Conservation (phyloP, 768 basidiomycete species). For the Trametes elegans region DNA sequence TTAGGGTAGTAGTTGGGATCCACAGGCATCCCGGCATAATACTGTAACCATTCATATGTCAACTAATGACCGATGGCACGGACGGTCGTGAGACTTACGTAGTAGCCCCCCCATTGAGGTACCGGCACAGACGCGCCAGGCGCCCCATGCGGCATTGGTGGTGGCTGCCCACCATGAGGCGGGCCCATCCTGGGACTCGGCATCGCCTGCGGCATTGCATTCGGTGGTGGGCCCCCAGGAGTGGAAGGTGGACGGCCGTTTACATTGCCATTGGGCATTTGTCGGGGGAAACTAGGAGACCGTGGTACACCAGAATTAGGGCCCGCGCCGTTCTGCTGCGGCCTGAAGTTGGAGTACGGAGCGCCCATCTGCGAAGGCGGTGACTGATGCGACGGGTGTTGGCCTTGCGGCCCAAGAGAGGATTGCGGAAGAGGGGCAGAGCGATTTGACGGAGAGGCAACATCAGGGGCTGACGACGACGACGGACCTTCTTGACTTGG, state of each 20-base stretch:
- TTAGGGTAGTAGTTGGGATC: constrained; percentile 42
- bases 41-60: constrained; percentile 30
- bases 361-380: constrained; percentile 43
- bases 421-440: constrained; percentile 52
- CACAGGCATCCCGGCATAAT: constrained; percentile 43
- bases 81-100: constrained; percentile 42
- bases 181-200: constrained; percentile 68
- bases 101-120: constrained; percentile 48
- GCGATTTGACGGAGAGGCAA: constrained; percentile 58
- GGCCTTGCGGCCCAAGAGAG: constrained; percentile 31
- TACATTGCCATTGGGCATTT: constrained; percentile 58
- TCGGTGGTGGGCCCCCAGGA: constrained; percentile 14
- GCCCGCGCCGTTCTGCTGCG: constrained; percentile 35
- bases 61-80: constrained; percentile 6
- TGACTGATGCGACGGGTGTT: constrained; percentile 26
- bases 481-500: constrained; percentile 28
- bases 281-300: constrained; percentile 64
- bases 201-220: constrained; percentile 47
- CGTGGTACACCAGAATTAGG: constrained; percentile 40
- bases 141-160: constrained; percentile 47
- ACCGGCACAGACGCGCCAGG: constrained; percentile 36
- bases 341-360: constrained; percentile 42
- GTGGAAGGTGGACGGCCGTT: constrained; percentile 39
- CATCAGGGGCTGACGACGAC: constrained; percentile 35
- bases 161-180: constrained; percentile 51